Evolutionary conservation across 768 basidiomycete genomes (phyloP).

Genomic region (Nidularia pulvinata): DNA sequence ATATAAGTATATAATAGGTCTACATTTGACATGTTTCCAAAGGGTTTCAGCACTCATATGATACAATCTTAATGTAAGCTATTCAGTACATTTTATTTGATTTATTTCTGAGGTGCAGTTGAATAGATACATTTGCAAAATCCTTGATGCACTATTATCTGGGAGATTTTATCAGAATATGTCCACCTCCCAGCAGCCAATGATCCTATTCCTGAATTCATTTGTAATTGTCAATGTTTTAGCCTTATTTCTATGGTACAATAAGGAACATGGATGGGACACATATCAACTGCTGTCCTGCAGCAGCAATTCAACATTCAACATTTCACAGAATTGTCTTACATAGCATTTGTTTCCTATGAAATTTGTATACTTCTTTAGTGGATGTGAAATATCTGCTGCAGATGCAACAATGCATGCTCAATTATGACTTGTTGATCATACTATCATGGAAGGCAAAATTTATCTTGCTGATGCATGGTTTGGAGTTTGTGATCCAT

Average conservation of each 20-base stretch:
- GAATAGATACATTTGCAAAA: constrained; percentile 7
- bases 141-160: constrained; percentile 10
- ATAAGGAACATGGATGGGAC: constrained; percentile 29
- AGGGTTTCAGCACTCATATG: constrained; percentile 21
- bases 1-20: constrained; percentile 14
- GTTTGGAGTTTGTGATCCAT: constrained; percentile 22
- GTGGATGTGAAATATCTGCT: constrained; percentile 35
- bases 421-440: constrained; percentile 16
- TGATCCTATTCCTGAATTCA: constrained; percentile 11
- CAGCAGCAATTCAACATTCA: constrained; percentile 4
- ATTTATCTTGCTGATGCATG: constrained; percentile 32
- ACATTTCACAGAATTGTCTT: constrained; percentile 30
- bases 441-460: constrained; percentile 22
- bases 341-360: constrained; percentile 26
- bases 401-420: constrained; percentile 25
- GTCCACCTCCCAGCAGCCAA: constrained; percentile 10
- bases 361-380: constrained; percentile 27
- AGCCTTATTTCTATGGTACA: constrained; percentile 23
- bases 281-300: constrained; percentile 14
- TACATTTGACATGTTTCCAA: constrained; percentile 16
- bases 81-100: background rate
- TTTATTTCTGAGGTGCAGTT: background rate
- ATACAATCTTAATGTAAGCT: constrained; percentile 20
- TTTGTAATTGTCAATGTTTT: constrained; percentile 21
- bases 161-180: constrained; percentile 6